Percentiles rank a stretch among this genome's conserved stretches.
Conservation (phyloP, 1,139 yeast species). For the Yamadazyma jaroonii region DNA sequence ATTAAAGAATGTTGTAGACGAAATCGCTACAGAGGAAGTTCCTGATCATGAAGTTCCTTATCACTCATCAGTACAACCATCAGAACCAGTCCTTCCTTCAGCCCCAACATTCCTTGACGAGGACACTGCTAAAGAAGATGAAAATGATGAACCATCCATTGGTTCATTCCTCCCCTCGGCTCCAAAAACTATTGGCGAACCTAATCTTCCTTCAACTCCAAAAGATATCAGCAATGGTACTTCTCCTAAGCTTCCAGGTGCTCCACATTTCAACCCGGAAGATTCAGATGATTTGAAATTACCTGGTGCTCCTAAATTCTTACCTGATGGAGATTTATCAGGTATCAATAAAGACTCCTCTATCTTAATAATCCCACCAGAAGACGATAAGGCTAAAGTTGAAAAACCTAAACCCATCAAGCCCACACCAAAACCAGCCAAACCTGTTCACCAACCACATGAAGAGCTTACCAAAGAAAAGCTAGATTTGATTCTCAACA, state of each 20-base stretch:
- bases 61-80: no score
- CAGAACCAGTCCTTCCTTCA: background rate
- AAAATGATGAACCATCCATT: background rate
- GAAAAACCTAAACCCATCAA: constrained; percentile 5
- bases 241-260: constrained; percentile 22
- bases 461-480: constrained; percentile 29
- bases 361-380: constrained; percentile 37
- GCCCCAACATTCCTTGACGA: background rate
- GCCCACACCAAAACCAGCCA: background rate
- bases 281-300: constrained; percentile 23
- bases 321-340: constrained; percentile 40
- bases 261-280: constrained; percentile 33
- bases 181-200: constrained; percentile 6
- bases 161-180: background rate
- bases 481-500: constrained; percentile 50
- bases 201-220: constrained; percentile 7
- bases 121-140: no score
- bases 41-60: no score
- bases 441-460: constrained; percentile 1
- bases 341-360: constrained; percentile 39
- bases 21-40: no score
- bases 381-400: constrained; percentile 7
- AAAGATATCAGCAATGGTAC: no score
- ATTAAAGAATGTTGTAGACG: no score
- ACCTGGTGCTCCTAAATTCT: constrained; percentile 44